phyloP scores from a whole-genome alignment of 73 alveolate genomes.

The Tetrahymena borealis region DNA sequence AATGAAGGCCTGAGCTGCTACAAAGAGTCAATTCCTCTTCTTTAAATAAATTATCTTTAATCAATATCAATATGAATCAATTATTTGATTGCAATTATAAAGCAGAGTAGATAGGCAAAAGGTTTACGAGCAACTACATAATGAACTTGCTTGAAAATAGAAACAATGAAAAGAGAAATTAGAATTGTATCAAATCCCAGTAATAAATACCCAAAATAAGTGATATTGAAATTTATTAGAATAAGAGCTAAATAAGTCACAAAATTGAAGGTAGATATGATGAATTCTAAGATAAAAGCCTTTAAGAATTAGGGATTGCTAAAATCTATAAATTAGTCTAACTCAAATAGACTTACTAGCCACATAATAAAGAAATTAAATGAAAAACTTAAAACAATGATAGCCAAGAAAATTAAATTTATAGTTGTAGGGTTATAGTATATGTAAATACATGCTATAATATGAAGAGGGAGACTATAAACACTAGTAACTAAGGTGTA shows the following conservation, averaged over 20 bases:
- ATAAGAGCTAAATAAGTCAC: background rate
- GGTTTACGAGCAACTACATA: background rate
- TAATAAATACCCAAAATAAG: background rate
- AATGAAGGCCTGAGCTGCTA: background rate
- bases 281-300: background rate
- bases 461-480: background rate
- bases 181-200: background rate
- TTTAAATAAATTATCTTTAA: background rate
- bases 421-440: background rate
- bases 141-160: background rate
- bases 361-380: background rate
- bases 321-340: background rate
- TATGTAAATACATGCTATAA: background rate
- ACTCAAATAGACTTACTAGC: background rate
- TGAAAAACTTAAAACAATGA: background rate
- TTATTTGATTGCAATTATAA: background rate
- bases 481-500: background rate
- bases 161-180: background rate
- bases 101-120: background rate
- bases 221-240: background rate
- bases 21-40: background rate
- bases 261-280: background rate
- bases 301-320: background rate
- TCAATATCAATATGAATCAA: background rate
- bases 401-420: background rate